Evolutionary conservation across 495 filamentous ascomycete genomes (phyloP).

Genomic region (Tetracladium setigerum): DNA sequence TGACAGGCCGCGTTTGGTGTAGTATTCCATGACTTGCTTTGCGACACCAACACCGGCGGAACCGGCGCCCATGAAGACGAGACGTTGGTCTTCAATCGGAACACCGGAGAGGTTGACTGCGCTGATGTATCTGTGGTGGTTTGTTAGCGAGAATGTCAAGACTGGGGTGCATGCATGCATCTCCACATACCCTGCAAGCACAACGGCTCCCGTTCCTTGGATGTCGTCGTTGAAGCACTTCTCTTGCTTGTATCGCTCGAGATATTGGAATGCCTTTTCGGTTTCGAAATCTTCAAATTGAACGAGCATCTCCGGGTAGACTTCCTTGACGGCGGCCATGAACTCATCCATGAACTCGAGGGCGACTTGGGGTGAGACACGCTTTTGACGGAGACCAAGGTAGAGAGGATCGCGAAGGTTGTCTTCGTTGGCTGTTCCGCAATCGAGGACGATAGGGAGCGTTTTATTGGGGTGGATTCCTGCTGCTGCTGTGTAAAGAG

Average conservation of each 20-base stretch:
- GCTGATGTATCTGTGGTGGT: constrained; percentile 61
- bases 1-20: constrained; percentile 86
- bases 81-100: constrained; percentile 81
- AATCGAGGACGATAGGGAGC: constrained; percentile 84
- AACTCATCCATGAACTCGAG: constrained; percentile 95
- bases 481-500: constrained; percentile 91
- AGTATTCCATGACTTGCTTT: constrained; percentile 93
- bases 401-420: constrained; percentile 91
- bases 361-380: constrained; percentile 73
- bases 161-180: background rate
- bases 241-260: constrained; percentile 76
- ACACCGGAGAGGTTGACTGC: constrained; percentile 84
- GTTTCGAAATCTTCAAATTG: constrained; percentile 99
- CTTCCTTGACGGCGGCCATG: constrained; percentile 84
- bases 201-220: constrained; percentile 94
- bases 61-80: constrained; percentile 94
- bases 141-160: constrained; percentile 9
- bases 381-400: constrained; percentile 78
- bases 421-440: constrained; percentile 83
- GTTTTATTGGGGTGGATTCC: constrained; percentile 91
- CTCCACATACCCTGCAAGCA: constrained; percentile 64
- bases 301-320: constrained; percentile 87
- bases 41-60: constrained; percentile 95
- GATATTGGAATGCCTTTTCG: constrained; percentile 79
- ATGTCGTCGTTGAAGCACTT: constrained; percentile 99